phyloP scores from a whole-genome alignment of 768 basidiomycete species.

The Tricholoma saponaceum region DNA sequence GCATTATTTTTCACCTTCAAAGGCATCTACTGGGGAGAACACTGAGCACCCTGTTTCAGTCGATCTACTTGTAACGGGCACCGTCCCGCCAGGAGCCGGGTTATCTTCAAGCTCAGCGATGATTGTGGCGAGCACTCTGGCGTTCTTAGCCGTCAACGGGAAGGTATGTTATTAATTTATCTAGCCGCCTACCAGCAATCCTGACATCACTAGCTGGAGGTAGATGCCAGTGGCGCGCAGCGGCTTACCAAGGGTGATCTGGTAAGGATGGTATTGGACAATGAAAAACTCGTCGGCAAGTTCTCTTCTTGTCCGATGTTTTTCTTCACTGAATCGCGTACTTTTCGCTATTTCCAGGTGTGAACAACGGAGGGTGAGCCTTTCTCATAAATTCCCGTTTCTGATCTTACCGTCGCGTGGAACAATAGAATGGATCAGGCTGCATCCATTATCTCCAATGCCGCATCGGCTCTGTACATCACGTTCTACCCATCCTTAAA shows the following conservation, averaged over 20 bases:
- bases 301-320: not conserved
- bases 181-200: not conserved
- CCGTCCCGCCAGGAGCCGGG: constrained; percentile 84
- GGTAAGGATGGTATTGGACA: constrained; percentile 77
- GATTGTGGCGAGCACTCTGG: constrained; percentile 82
- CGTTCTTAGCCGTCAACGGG: constrained; percentile 75
- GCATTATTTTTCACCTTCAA: constrained; percentile 42
- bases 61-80: constrained; percentile 76
- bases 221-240: not conserved
- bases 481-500: constrained; percentile 74
- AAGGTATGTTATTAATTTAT: constrained; percentile 35
- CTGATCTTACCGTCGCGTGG: constrained; percentile 6
- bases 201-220: constrained; percentile 10
- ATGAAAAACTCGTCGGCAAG: constrained; percentile 77
- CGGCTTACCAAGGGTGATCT: constrained; percentile 62
- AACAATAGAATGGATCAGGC: constrained; percentile 81
- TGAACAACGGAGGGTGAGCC: constrained; percentile 74
- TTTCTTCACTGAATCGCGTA: not conserved
- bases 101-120: constrained; percentile 87
- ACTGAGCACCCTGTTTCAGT: constrained; percentile 47
- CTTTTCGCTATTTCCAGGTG: constrained; percentile 31
- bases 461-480: constrained; percentile 72
- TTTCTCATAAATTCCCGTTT: not conserved
- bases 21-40: constrained; percentile 4
- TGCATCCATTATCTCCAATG: constrained; percentile 74